Evolutionary conservation across 805 yeast species (phyloP).

Genomic region (Sungouiella thailandica): DNA sequence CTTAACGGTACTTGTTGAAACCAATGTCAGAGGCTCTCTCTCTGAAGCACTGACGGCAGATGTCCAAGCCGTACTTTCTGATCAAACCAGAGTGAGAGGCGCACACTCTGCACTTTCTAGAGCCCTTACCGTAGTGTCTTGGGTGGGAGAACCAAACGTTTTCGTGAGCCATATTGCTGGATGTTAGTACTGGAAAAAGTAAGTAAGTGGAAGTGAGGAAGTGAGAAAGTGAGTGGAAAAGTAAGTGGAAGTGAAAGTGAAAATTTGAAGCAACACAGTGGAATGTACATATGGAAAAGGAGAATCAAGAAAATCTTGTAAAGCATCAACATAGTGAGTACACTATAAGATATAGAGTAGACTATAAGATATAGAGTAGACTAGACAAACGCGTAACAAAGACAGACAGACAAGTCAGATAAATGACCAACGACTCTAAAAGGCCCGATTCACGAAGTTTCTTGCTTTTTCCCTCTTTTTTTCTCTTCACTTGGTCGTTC

Average conservation of each 20-base stretch:
- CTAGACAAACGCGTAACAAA: too few relatives aligned
- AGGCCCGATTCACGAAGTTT: too few relatives aligned
- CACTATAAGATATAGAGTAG: too few relatives aligned
- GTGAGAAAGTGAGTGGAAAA: not conserved
- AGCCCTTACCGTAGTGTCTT: slow-evolving; percentile 99
- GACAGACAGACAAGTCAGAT: too few relatives aligned
- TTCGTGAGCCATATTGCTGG: slow-evolving; percentile 96
- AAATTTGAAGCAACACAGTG: too few relatives aligned
- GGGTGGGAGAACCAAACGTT: slow-evolving; percentile 99
- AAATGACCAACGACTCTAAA: too few relatives aligned
- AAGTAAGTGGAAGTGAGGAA: not conserved
- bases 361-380: too few relatives aligned
- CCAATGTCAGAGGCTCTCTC: slow-evolving; percentile 99
- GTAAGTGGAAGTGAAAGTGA: slow-evolving; percentile 1
- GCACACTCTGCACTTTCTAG: slow-evolving; percentile 99
- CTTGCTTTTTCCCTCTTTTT: too few relatives aligned
- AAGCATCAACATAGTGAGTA: too few relatives aligned
- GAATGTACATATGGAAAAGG: too few relatives aligned
- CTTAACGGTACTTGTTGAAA: slow-evolving; percentile 97
- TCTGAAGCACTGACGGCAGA: slow-evolving; percentile 99
- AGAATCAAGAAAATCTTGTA: too few relatives aligned
- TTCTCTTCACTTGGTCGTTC: too few relatives aligned
- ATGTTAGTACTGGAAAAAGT: slow-evolving; percentile 26
- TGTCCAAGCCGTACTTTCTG: slow-evolving; percentile 99
- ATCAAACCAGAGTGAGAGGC: slow-evolving; percentile 98